These are phyloP conservation scores for Trypanosoma cruzi DNA, from an alignment of 208 protist genomes.

Conservation along the genomic window DNA sequence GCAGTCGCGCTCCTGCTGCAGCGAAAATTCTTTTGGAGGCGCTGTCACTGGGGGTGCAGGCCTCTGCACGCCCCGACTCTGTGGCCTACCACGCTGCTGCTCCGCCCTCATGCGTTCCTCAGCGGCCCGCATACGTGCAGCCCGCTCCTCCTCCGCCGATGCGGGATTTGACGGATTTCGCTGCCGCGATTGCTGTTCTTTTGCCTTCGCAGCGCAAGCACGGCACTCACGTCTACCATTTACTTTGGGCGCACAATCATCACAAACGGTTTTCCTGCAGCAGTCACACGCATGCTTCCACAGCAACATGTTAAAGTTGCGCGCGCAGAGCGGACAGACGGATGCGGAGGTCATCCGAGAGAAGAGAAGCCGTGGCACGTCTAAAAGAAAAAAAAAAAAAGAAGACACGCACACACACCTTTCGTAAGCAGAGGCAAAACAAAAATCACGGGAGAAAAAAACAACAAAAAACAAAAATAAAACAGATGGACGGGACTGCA, in stretches of 20 bases:
- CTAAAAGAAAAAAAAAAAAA: background rate
- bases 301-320: conserved; percentile 47
- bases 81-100: conserved; percentile 29
- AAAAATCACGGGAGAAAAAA: background rate
- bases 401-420: background rate
- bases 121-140: conserved; percentile 34
- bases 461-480: background rate
- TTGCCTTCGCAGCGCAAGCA: conserved; percentile 27
- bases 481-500: background rate
- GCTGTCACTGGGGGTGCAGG: background rate
- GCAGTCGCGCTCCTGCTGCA: background rate
- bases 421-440: background rate
- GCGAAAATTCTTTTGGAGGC: background rate
- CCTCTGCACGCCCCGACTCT: background rate
- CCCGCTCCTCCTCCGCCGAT: conserved; percentile 35
- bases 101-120: conserved; percentile 46
- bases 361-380: background rate
- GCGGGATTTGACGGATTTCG: conserved; percentile 1
- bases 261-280: conserved; percentile 61
- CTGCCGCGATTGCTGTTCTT: conserved; percentile 3
- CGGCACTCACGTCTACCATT: conserved; percentile 12
- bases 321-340: conserved; percentile 50
- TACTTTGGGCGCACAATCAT: conserved; percentile 52
- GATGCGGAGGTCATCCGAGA: conserved; percentile 11
- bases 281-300: conserved; percentile 53